phyloP scores from a whole-genome alignment of 2,329 filamentous ascomycete genomes.

The Fusarium robinianum region DNA sequence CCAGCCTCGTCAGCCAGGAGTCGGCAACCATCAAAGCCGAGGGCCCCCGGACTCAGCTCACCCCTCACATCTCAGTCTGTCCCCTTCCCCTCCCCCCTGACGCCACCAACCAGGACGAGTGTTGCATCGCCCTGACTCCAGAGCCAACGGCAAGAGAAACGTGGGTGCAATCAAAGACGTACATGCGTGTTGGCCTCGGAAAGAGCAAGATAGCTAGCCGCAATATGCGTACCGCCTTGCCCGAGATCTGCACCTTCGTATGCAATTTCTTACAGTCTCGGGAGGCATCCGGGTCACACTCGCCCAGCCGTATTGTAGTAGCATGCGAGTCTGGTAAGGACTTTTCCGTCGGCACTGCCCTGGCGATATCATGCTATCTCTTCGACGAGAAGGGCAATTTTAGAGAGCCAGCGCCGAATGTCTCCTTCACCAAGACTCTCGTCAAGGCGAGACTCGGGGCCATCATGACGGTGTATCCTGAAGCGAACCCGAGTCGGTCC shows the following conservation, averaged over 20 bases:
- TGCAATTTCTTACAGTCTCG: conserved; percentile 41
- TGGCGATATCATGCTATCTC: conserved; percentile 76
- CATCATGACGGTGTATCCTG: conserved; percentile 78
- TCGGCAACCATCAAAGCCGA: conserved; percentile 14
- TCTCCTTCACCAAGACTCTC: conserved; percentile 68
- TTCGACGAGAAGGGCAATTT: conserved; percentile 65
- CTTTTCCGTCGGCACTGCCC: conserved; percentile 74
- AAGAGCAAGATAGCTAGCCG: conserved; percentile 79
- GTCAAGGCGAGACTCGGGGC: conserved; percentile 80
- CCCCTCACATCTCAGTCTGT: conserved; percentile 45
- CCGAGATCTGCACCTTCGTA: conserved; percentile 63
- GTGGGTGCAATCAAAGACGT: conserved; percentile 44
- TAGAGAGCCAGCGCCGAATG: conserved; percentile 29
- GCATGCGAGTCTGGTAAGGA: conserved; percentile 80
- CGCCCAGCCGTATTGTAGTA: conserved; percentile 53
- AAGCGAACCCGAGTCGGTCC: conserved; percentile 80
- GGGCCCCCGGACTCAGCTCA: conserved; percentile 37
- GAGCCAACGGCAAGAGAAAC: conserved; percentile 50
- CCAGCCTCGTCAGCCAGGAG: conserved; percentile 46
- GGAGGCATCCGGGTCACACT: neutral
- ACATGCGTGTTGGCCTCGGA: conserved; percentile 66
- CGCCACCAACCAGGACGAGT: conserved; percentile 32
- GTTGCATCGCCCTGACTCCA: conserved; percentile 50
- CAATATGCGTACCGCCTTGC: conserved; percentile 74
- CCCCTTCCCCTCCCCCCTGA: conserved; percentile 41